Percentiles rank a stretch among this genome's conserved stretches.
These are phyloP conservation scores for Apiospora arundinis DNA, from an alignment of 2,329 filamentous ascomycete species.

Conservation along the genomic window DNA sequence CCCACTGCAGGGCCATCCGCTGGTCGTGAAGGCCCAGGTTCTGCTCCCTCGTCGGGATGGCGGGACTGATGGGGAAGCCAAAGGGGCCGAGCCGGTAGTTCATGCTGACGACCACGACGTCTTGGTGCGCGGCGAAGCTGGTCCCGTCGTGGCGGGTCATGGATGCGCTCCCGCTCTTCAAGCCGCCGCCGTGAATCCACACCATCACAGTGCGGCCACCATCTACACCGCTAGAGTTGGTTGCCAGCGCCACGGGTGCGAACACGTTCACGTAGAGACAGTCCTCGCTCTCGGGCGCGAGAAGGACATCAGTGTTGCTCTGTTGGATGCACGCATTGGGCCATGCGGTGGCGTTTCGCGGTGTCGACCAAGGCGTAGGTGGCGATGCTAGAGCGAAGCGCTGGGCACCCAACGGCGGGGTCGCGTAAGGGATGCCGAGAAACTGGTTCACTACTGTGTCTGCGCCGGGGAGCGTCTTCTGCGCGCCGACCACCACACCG, in stretches of 20 bases:
- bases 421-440: slow-evolving; percentile 62
- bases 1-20: slow-evolving; percentile 57
- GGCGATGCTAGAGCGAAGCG: slow-evolving; percentile 62
- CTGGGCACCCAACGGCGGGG: slow-evolving; percentile 54
- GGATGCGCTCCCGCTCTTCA: slow-evolving; percentile 41
- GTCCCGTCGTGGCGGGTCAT: slow-evolving; percentile 36
- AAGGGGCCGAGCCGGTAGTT: slow-evolving; percentile 52
- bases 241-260: slow-evolving; percentile 47
- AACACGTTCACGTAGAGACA: slow-evolving; percentile 63
- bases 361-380: slow-evolving; percentile 46
- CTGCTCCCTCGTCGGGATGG: slow-evolving; percentile 57
- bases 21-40: slow-evolving; percentile 60
- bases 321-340: slow-evolving; percentile 57
- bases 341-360: slow-evolving; percentile 52
- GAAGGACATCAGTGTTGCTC: slow-evolving; percentile 41
- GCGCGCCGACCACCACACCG: background rate
- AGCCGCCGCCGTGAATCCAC: slow-evolving; percentile 55
- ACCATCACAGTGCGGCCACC: slow-evolving; percentile 49
- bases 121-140: slow-evolving; percentile 55
- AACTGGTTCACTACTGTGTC: slow-evolving; percentile 49
- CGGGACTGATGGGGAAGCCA: slow-evolving; percentile 55
- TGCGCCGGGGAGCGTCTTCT: background rate
- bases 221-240: background rate
- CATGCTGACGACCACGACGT: slow-evolving; percentile 30
- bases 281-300: slow-evolving; percentile 48